Evolutionary conservation across 345 rosid species (phyloP), one percentile per base, ranked within the genome.

Genomic region (Lepidium sativum): DNA sequence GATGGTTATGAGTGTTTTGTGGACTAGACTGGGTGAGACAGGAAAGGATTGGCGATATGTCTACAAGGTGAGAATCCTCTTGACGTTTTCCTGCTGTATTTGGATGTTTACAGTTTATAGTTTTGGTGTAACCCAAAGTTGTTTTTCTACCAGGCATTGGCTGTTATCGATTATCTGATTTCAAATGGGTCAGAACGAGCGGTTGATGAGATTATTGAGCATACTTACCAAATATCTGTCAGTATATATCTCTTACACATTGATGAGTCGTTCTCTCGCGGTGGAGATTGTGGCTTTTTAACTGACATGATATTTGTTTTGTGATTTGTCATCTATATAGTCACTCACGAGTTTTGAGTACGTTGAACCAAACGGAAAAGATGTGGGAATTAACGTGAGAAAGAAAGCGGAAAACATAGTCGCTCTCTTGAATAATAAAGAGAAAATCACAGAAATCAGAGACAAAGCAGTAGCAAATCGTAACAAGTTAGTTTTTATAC

Each of bases 41-140:
- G 96, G 97, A 62, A 95, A 91, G 79, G 92, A 90, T 52, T 95
- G 99, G 99, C 92, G 99, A 43, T 90, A 82, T 75, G 99, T 86
- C 55, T 95, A 95, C 79, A 95, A 95, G 95, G 99, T 94, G 72
- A 40, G 16, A 29, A 7, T 35, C 48, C 42, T 40, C 64, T 41
- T 12, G 56, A 25, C 16, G 9, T 15, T 45, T 60, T 21, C 57
- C 54, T 81, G 33, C 4, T 10, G 6, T 58, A 25, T 27, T 65
- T 40, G 32, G 41, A 56, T 15, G 44, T 35, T 10, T 11, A 2
- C 57, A 42, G 55, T 20, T 58, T 54, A 50, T 67, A 14, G 13
- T 60, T 31, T 39, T 35, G 45, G 39, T 50, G 29, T 53, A 31
- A 42, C 44, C 18, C 1, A 38, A 9, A 15, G 32, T 53, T 63